Conservation (phyloP, 768 basidiomycete genomes). For the Filobasidium floriforme region DNA sequence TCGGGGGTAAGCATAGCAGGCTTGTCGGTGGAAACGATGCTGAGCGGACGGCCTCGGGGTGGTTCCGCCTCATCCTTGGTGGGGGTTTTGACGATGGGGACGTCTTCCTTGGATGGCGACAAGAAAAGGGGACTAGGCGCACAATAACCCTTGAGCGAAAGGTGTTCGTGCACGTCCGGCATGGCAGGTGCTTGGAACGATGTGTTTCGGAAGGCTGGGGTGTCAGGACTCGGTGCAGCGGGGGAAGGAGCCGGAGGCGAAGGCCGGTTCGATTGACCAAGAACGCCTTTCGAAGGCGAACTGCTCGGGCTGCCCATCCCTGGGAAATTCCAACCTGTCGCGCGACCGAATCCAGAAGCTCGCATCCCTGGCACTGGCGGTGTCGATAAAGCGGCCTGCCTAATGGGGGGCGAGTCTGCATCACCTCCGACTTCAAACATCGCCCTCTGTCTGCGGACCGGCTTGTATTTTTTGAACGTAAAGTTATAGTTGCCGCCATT, state of each 20-base stretch:
- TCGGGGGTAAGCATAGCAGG: slow-evolving; percentile 25
- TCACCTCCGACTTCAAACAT: slow-evolving; percentile 10
- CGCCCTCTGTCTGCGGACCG: slow-evolving; percentile 1
- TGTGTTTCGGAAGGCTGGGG: slow-evolving; percentile 25
- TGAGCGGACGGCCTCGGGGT: slow-evolving; percentile 19
- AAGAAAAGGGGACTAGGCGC: slow-evolving; percentile 39
- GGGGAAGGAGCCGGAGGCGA: slow-evolving; percentile 2
- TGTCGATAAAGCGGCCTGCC: slow-evolving; percentile 8
- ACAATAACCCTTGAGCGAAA: slow-evolving; percentile 41
- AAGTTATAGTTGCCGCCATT: slow-evolving; percentile 43
- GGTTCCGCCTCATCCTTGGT: slow-evolving; percentile 8
- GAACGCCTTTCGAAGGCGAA: slow-evolving; percentile 12
- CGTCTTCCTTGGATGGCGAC: slow-evolving; percentile 33
- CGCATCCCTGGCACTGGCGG: slow-evolving; percentile 31
- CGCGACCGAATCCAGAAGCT: slow-evolving; percentile 17
- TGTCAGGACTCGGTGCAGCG: slow-evolving; percentile 22
- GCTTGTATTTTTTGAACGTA: slow-evolving; percentile 36
- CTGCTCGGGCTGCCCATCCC: slow-evolving; percentile 15
- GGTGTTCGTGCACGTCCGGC: slow-evolving; percentile 38
- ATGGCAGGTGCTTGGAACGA: slow-evolving; percentile 26
- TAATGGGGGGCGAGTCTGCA: slow-evolving; percentile 24
- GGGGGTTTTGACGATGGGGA: slow-evolving; percentile 25
- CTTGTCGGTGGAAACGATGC: slow-evolving; percentile 34
- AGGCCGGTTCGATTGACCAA: slow-evolving; percentile 5
- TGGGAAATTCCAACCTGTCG: slow-evolving; percentile 22